Percentiles rank a stretch among this genome's conserved stretches.
These are phyloP conservation scores for Grigorovia transvaalensis DNA, from an alignment of 805 yeast species.

Conservation along the genomic window DNA sequence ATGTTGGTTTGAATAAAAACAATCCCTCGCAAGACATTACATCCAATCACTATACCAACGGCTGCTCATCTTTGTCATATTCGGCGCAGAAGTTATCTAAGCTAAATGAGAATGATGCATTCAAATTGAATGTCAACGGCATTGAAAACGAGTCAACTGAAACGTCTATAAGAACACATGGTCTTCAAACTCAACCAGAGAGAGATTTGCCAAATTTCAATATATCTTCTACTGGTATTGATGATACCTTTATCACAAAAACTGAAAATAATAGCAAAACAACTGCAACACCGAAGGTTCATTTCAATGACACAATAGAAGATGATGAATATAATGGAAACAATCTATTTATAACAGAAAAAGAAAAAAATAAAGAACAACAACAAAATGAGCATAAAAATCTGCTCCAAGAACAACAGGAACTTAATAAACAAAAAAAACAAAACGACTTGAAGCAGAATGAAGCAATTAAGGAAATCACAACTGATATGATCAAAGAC, in stretches of 20 bases:
- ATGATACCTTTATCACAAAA: neutral
- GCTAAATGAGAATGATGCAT: neutral
- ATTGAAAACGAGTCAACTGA: neutral
- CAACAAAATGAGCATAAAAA: neutral
- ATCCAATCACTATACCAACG: neutral
- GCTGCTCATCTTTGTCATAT: neutral
- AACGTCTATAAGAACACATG: neutral
- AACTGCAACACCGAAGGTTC: neutral
- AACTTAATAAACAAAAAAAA: constrained; percentile 2
- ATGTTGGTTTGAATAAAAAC: neutral
- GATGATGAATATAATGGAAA: neutral
- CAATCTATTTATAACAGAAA: neutral
- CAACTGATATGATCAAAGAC: neutral
- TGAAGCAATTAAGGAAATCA: neutral
- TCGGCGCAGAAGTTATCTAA: neutral
- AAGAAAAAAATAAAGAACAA: constrained; percentile 6
- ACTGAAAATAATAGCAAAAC: neutral
- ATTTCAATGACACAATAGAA: neutral
- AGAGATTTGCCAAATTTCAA: neutral
- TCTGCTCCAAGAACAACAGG: constrained; percentile 2
- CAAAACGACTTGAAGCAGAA: constrained; percentile 1
- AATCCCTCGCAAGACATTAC: neutral
- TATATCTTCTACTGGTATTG: neutral
- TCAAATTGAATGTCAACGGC: neutral
- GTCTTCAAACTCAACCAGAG: neutral